A percentile compares a stretch with the other conserved stretches of the same genome.
phyloP scores from a whole-genome alignment of 257 asterid genomes.

The Solanum arcanum region DNA sequence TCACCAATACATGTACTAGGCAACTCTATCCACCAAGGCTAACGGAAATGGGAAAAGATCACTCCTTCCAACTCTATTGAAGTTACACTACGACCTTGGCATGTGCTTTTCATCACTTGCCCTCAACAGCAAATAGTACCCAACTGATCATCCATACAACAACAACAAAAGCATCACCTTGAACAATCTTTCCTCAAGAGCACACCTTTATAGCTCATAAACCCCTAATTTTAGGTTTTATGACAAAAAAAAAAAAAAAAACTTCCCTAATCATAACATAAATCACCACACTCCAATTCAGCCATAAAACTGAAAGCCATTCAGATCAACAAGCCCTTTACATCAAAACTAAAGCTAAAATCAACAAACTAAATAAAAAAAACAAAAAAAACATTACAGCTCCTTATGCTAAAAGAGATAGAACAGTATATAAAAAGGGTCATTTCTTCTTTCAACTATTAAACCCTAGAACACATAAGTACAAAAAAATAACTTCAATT shows the following conservation, averaged over 20 bases:
- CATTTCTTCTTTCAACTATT: not conserved
- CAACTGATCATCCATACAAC: not conserved
- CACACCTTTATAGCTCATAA: not conserved
- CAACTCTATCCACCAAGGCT: not conserved
- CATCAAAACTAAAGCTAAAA: not conserved
- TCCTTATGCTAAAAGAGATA: not conserved
- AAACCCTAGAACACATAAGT: not conserved
- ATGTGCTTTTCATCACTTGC: not conserved
- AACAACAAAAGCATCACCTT: not conserved
- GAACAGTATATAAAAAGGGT: not conserved
- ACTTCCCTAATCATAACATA: not conserved
- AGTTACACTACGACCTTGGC: not conserved
- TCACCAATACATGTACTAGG: not conserved
- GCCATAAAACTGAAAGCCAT: not conserved
- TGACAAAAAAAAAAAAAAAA: not conserved
- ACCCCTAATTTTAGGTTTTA: not conserved
- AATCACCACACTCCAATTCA: not conserved
- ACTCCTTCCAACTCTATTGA: not conserved
- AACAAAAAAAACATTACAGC: not conserved
- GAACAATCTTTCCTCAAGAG: not conserved
- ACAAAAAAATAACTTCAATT: not conserved
- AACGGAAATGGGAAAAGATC: not conserved
- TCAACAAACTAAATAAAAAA: not conserved
- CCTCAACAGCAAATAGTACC: not conserved
- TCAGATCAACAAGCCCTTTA: not conserved